Conservation (phyloP, 257 asterid genomes). For the Cordia subcordata region DNA sequence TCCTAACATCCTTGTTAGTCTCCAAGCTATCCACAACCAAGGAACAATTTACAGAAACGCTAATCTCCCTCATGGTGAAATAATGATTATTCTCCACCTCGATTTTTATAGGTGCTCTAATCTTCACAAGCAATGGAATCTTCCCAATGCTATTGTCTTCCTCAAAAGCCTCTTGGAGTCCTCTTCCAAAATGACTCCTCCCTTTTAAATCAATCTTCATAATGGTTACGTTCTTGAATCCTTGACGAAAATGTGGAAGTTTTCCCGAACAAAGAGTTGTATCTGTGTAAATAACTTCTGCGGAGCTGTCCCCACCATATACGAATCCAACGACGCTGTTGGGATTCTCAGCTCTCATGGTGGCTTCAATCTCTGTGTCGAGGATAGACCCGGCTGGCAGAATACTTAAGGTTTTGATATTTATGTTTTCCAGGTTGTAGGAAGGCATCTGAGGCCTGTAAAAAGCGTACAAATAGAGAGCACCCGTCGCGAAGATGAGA, state of each 20-base stretch:
- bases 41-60: constrained; percentile 23
- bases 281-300: constrained; percentile 21
- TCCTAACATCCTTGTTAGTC: constrained; percentile 24
- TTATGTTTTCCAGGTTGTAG: constrained; percentile 26
- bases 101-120: constrained; percentile 31
- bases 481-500: constrained; percentile 1
- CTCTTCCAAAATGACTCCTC: constrained; percentile 28
- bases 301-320: constrained; percentile 30
- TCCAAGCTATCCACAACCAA: constrained; percentile 36
- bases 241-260: constrained; percentile 45
- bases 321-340: constrained; percentile 34
- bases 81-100: neutral
- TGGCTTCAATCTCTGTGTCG: constrained; percentile 19
- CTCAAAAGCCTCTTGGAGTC: constrained; percentile 20
- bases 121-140: constrained; percentile 43
- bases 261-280: constrained; percentile 35
- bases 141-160: constrained; percentile 17
- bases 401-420: constrained; percentile 32
- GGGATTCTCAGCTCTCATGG: constrained; percentile 40
- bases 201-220: constrained; percentile 37
- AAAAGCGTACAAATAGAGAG: constrained; percentile 13
- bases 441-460: constrained; percentile 39
- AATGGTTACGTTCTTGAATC: constrained; percentile 27
- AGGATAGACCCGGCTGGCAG: constrained; percentile 42
- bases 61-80: constrained; percentile 7